phyloP scores from a whole-genome alignment of 306 rosid genomes.

The Inga laurina region DNA sequence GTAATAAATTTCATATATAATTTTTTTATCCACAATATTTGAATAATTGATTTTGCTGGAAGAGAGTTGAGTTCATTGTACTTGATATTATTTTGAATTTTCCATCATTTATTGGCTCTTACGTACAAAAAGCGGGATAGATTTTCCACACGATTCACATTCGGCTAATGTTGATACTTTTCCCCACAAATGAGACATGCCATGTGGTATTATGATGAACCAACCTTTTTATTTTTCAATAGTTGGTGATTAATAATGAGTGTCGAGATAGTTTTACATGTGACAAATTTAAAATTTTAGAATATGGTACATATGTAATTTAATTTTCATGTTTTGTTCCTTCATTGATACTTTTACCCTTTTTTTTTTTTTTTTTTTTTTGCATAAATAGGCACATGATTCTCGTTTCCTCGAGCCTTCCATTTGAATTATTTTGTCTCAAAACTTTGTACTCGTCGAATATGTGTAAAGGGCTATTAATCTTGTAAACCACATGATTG shows the following conservation, averaged over 20 bases:
- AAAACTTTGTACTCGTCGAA: not conserved
- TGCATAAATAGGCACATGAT: constrained; percentile 35
- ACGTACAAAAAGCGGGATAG: not conserved
- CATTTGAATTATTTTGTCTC: constrained; percentile 34
- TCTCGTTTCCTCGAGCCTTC: constrained; percentile 58
- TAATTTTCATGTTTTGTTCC: constrained; percentile 19
- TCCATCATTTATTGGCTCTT: not conserved
- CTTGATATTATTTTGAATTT: not conserved
- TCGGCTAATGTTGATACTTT: constrained; percentile 27
- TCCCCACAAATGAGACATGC: constrained; percentile 51
- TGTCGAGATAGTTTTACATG: constrained; percentile 28
- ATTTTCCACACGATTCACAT: constrained; percentile 15
- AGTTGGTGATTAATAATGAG: constrained; percentile 47
- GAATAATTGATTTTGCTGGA: no score
- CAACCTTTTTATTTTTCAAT: constrained; percentile 30
- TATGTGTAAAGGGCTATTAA: not conserved
- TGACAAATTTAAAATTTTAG: constrained; percentile 30
- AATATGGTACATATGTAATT: constrained; percentile 23
- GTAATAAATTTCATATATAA: not conserved
- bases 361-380: not conserved
- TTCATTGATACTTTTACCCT: constrained; percentile 8
- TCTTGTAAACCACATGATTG: constrained; percentile 23
- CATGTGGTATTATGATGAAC: constrained; percentile 55
- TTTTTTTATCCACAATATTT: no score
- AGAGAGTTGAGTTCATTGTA: not conserved